Percentiles rank a stretch among this genome's conserved stretches.
phyloP scores from a whole-genome alignment of 164 flowering plant genomes.

The Chimonanthus praecox region DNA sequence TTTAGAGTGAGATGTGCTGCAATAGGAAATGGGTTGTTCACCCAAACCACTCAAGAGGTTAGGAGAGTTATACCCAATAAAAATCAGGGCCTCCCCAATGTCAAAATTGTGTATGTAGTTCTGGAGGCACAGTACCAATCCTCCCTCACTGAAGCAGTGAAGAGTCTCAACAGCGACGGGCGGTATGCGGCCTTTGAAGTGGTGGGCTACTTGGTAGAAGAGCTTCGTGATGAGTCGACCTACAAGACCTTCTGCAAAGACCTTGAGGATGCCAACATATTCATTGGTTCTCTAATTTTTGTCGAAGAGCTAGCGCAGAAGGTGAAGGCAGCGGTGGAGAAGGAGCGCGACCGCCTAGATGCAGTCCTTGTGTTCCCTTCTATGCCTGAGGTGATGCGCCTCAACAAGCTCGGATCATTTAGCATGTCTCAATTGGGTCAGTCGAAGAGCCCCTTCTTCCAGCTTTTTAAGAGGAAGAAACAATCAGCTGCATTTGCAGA shows the following conservation, averaged over 20 bases:
- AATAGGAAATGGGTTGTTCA: conserved; percentile 86
- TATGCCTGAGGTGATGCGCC: conserved; percentile 99
- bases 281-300: conserved; percentile 92
- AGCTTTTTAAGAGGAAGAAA: conserved; percentile 89
- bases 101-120: conserved; percentile 91
- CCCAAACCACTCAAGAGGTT: conserved; percentile 87
- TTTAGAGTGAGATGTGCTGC: conserved; percentile 56
- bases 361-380: conserved; percentile 98
- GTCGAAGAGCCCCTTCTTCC: conserved; percentile 93
- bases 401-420: conserved; percentile 89
- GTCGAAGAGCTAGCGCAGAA: conserved; percentile 94
- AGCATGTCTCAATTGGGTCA: conserved; percentile 98
- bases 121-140: conserved; percentile 97
- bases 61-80: conserved; percentile 77
- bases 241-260: conserved; percentile 77
- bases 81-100: conserved; percentile 49
- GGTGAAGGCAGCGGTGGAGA: conserved; percentile 87
- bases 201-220: conserved; percentile 96
- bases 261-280: conserved; percentile 85
- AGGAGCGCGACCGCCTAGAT: conserved; percentile 86
- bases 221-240: conserved; percentile 64
- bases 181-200: conserved; percentile 62
- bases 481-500: conserved; percentile 88
- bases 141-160: conserved; percentile 77
- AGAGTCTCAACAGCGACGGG: conserved; percentile 41